Evolutionary conservation across 352 stramenopile species (phyloP).

Genomic region (Phytophthora syringae): DNA sequence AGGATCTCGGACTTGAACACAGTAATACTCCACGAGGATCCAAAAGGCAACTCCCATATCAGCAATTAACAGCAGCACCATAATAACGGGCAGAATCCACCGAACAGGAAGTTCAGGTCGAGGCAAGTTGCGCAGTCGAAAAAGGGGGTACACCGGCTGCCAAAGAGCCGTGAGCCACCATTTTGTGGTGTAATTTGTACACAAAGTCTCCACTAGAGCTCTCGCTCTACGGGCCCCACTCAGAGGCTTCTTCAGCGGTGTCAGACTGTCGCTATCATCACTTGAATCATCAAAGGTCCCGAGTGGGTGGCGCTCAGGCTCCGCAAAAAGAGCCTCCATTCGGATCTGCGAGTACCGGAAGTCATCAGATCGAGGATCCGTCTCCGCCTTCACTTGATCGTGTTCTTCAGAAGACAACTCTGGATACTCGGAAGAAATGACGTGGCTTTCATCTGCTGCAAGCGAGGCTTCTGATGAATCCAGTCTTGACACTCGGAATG

Average conservation of each 20-base stretch:
- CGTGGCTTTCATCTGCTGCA: conserved; percentile 3
- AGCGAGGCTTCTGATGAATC: conserved; percentile 6
- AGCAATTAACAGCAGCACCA: conserved; percentile 71
- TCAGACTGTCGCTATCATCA: conserved; percentile 31
- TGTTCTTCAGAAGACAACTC: conserved; percentile 13
- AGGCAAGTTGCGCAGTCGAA: conserved; percentile 63
- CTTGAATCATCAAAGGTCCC: conserved; percentile 26
- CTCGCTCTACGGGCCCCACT: conserved; percentile 22
- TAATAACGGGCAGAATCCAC: conserved; percentile 50
- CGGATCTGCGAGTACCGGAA: conserved; percentile 81
- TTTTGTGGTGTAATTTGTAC: conserved; percentile 34
- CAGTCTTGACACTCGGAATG: conserved; percentile 56
- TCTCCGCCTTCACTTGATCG: conserved; percentile 32
- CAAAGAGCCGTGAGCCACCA: conserved; percentile 39
- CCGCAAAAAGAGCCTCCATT: conserved; percentile 77
- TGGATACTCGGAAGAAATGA: conserved; percentile 1
- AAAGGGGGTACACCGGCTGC: conserved; percentile 66
- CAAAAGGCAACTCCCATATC: conserved; percentile 76
- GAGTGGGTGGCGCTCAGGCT: conserved; percentile 32
- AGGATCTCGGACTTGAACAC: conserved; percentile 85
- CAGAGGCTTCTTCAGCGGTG: conserved; percentile 28
- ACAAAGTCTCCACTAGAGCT: conserved; percentile 32
- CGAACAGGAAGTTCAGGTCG: conserved; percentile 30
- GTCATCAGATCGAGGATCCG: conserved; percentile 61
- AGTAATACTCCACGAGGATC: conserved; percentile 88